These are phyloP conservation scores for Phanerodontia chrysosporium DNA, from an alignment of 768 basidiomycete genomes.

Conservation along the genomic window DNA sequence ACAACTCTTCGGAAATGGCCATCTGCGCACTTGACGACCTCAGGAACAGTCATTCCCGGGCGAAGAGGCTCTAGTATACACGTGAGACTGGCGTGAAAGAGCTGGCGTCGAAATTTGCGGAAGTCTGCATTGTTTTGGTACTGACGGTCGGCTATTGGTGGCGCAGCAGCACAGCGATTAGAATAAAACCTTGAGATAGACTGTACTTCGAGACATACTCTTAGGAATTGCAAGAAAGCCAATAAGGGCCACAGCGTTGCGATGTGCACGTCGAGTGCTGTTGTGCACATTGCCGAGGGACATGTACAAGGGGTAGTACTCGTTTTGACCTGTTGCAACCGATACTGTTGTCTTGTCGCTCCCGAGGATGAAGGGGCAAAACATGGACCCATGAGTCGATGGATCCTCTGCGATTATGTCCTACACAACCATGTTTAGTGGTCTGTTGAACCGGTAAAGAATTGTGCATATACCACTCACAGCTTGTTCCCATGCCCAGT, in stretches of 20 bases:
- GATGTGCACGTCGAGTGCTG: constrained; percentile 9
- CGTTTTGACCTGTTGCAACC: constrained; percentile 3
- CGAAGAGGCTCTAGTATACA: too few relatives aligned
- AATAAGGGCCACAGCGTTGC: constrained; percentile 7
- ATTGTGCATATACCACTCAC: constrained; percentile 5
- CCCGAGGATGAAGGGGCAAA: constrained; percentile 11
- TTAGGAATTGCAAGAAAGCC: constrained; percentile 15
- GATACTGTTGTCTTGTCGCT: constrained; percentile 18
- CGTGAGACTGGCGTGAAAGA: too few relatives aligned
- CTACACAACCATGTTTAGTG: neutral
- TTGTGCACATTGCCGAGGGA: constrained; percentile 14
- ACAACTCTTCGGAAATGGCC: too few relatives aligned
- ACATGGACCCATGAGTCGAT: constrained; percentile 3
- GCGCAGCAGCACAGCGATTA: neutral
- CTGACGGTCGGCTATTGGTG: constrained; percentile 7
- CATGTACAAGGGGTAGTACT: too few relatives aligned
- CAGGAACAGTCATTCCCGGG: too few relatives aligned
- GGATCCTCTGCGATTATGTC: constrained; percentile 11
- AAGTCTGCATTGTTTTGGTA: constrained; percentile 8
- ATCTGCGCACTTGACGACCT: too few relatives aligned
- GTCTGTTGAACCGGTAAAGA: neutral
- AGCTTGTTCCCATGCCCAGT: constrained; percentile 13
- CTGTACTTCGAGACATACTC: too few relatives aligned
- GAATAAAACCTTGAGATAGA: neutral
- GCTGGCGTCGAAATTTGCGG: constrained; percentile 16